phyloP scores from a whole-genome alignment of 768 basidiomycete species.

The Pholiota conissans region DNA sequence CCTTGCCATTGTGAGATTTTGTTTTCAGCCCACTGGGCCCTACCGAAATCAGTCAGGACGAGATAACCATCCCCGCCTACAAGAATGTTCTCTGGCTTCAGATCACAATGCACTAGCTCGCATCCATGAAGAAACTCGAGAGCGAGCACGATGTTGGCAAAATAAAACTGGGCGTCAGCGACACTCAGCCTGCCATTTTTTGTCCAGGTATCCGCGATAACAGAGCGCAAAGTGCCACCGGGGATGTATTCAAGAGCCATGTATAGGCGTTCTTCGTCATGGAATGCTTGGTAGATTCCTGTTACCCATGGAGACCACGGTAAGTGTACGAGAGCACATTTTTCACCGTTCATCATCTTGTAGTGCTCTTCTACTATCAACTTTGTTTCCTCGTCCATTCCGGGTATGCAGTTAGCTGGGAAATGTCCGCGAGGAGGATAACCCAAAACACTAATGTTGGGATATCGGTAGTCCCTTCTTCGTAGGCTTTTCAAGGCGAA shows the following conservation, averaged over 20 bases:
- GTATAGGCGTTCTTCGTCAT: slow-evolving; percentile 50
- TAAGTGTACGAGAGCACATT: slow-evolving; percentile 36
- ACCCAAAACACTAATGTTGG: no score
- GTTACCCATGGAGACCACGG: slow-evolving; percentile 57
- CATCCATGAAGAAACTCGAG: slow-evolving; percentile 45
- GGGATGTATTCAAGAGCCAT: slow-evolving; percentile 51
- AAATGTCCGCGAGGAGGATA: no score
- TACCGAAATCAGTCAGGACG: slow-evolving; percentile 52
- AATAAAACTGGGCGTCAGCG: slow-evolving; percentile 46
- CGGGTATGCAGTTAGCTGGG: no score
- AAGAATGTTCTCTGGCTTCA: slow-evolving; percentile 61
- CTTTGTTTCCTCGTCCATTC: slow-evolving; percentile 25
- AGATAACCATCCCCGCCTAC: slow-evolving; percentile 58
- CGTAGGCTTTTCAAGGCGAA: not conserved
- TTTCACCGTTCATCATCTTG: no score
- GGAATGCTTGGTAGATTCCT: slow-evolving; percentile 44
- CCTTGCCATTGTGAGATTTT: slow-evolving; percentile 30
- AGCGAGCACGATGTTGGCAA: slow-evolving; percentile 51
- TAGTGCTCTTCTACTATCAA: no score
- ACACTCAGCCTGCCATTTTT: slow-evolving; percentile 26
- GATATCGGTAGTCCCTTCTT: no score
- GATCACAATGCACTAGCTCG: slow-evolving; percentile 51
- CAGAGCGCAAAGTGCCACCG: slow-evolving; percentile 38
- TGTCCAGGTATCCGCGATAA: slow-evolving; percentile 28
- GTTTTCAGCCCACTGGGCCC: slow-evolving; percentile 22